Conservation (phyloP, 768 basidiomycete genomes). For the Russula sp. region DNA sequence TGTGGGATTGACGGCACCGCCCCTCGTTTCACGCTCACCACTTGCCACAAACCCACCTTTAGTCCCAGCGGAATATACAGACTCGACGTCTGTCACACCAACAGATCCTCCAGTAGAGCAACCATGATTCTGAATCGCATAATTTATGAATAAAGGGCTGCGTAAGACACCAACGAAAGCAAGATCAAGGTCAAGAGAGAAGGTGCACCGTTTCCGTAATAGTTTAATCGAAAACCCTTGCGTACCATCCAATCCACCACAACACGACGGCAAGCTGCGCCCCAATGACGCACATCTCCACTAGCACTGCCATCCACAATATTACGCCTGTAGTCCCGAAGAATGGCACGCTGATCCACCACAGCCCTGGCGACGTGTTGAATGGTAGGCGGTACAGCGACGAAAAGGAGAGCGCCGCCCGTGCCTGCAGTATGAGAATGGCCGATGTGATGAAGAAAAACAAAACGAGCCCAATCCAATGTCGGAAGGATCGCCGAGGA, state of each 20-base stretch:
- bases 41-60: conserved; percentile 14
- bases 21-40: conserved; percentile 4
- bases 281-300: conserved; percentile 50
- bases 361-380: conserved; percentile 53
- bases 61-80: conserved; percentile 13
- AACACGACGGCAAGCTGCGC: conserved; percentile 49
- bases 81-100: not conserved
- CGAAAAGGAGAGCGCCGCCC: conserved; percentile 50
- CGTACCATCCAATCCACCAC: conserved; percentile 75
- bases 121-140: conserved; percentile 10
- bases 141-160: conserved; percentile 16
- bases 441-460: conserved; percentile 44
- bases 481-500: conserved; percentile 56
- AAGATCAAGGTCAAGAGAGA: conserved; percentile 4
- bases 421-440: conserved; percentile 47
- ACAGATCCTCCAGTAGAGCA: not conserved
- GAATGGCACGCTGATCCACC: conserved; percentile 56
- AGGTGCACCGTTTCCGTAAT: not conserved
- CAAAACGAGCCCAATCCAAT: conserved; percentile 56
- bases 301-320: conserved; percentile 58
- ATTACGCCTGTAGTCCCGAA: conserved; percentile 58
- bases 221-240: conserved; percentile 40
- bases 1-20: not conserved
- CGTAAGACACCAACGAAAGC: not conserved
- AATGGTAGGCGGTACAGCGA: conserved; percentile 47